Base-by-base conservation (phyloP, 2,329 filamentous ascomycete genomes). In the Fusarium tjaetaba region DNA sequence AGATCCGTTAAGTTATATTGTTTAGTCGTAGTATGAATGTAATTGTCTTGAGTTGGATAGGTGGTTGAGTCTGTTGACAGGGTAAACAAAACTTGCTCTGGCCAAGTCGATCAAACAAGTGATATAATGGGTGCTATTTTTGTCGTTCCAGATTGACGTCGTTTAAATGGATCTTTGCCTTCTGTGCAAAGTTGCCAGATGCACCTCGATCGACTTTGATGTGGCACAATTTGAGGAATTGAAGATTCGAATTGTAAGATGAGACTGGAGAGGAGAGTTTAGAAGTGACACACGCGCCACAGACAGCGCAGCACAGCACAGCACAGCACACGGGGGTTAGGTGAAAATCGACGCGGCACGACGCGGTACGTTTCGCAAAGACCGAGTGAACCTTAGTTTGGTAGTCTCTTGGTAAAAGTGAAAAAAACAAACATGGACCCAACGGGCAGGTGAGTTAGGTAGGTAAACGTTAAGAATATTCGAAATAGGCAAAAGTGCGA, bases 121-220 rank as follows among this genome's bases (percentile, higher is more conserved):
- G 61, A 65, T 68, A 46, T 61, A 36, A 46, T 52, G 30, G 45
- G 58, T 68, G 55, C 67, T 74, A 64, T 73, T 74, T 68, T 63
- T 64, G 68, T 57, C 56, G 60, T 61, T 65, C 15, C 60, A 68
- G 39, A 36, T 59, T 53, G 59, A 65, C 56, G 53, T 48, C 32
- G 45, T 32, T 28, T 32, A 36, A 52, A 66, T 32, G 56, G 28
- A 43, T 38, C 26, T 42, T 51, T 46, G 24, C 56, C 28, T 32
- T 49, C 43, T 38, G 32, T 36, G 42, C 36, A 30, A 58, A 58
- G 43, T 49, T 38, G 56, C 45, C 39, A 52, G 49, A 68, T 52
- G 46, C 34, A 65, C 26, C 42, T 41, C 56, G 52, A 42, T 45
- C 45, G 52, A 43, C 42, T 24, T 32, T 32, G 36, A 45, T 22